Percentiles rank a stretch among this genome's conserved stretches.
Evolutionary conservation across 805 yeast species (phyloP).

Genomic region (Monosporozyma siamensis): DNA sequence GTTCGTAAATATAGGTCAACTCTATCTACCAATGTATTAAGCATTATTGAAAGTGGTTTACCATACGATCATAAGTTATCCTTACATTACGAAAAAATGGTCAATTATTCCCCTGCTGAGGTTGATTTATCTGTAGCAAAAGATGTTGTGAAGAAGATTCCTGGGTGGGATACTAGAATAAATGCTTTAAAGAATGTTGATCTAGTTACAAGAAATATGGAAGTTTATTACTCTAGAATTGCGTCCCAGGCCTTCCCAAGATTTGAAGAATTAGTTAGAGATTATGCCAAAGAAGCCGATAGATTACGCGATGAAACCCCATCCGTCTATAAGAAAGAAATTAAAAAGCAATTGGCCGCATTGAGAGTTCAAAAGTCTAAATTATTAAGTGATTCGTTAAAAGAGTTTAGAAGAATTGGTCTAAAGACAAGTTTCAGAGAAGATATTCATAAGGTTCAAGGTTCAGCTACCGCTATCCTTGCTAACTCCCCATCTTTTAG

Average conservation of each 20-base stretch:
- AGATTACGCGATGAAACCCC: conserved; percentile 74
- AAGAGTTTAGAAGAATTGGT: conserved; percentile 70
- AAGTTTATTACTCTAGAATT: conserved; percentile 33
- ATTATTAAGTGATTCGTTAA: conserved; percentile 64
- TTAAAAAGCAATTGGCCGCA: conserved; percentile 59
- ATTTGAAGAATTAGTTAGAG: conserved; percentile 46
- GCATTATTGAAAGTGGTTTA: conserved; percentile 56
- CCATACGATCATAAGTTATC: conserved; percentile 11
- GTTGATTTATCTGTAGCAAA: conserved; percentile 11
- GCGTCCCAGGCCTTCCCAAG: conserved; percentile 35
- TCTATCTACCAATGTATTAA: conserved; percentile 41
- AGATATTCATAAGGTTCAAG: conserved; percentile 54
- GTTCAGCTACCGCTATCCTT: conserved; percentile 53
- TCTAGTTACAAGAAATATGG: conserved; percentile 49
- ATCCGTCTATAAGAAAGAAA: conserved; percentile 53
- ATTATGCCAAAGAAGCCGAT: conserved; percentile 48
- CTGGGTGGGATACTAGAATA: conserved; percentile 50
- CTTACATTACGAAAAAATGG: conserved; percentile 5
- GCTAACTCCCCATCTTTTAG: conserved; percentile 43
- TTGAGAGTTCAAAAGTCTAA: conserved; percentile 76
- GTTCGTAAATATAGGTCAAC: conserved; percentile 71
- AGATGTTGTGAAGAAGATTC: conserved; percentile 28
- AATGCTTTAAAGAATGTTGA: conserved; percentile 42
- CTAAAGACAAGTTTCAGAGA: conserved; percentile 55
- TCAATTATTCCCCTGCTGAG: conserved; percentile 5